Conservation (phyloP, 1,139 yeast species). For the Yamadazyma kanchanaburiensis region DNA sequence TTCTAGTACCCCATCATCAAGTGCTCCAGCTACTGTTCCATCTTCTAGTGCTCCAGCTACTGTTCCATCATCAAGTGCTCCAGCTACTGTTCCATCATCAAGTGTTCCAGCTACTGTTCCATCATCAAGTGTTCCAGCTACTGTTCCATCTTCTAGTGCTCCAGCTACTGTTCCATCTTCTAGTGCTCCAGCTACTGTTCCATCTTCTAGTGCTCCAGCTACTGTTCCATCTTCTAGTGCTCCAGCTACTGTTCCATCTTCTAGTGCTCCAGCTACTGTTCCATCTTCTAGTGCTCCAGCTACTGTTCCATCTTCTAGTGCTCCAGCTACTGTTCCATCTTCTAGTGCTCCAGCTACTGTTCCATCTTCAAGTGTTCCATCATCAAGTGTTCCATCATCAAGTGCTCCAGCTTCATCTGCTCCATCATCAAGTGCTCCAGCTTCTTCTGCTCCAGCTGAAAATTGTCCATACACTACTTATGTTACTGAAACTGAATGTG, state of each 20-base stretch:
- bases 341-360: slow-evolving; percentile 1
- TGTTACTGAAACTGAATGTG: slow-evolving; percentile 8
- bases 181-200: no score
- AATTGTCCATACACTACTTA: slow-evolving; percentile 1
- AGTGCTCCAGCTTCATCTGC: slow-evolving; percentile 2
- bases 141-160: no score
- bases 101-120: slow-evolving; percentile 1
- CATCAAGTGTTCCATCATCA: slow-evolving; percentile 1
- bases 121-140: no score
- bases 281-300: slow-evolving; percentile 21
- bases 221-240: slow-evolving; percentile 1
- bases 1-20: slow-evolving; percentile 1
- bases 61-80: neutral
- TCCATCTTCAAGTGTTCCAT: slow-evolving; percentile 12
- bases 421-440: slow-evolving; percentile 1
- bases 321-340: slow-evolving; percentile 1
- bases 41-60: slow-evolving; percentile 1
- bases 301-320: slow-evolving; percentile 1
- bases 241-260: neutral
- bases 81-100: neutral
- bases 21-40: slow-evolving; percentile 1
- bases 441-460: slow-evolving; percentile 2
- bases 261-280: slow-evolving; percentile 9
- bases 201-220: no score
- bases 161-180: no score